phyloP scores from a whole-genome alignment of 371 early-diverging fungal species.

The Parasitella parasitica region DNA sequence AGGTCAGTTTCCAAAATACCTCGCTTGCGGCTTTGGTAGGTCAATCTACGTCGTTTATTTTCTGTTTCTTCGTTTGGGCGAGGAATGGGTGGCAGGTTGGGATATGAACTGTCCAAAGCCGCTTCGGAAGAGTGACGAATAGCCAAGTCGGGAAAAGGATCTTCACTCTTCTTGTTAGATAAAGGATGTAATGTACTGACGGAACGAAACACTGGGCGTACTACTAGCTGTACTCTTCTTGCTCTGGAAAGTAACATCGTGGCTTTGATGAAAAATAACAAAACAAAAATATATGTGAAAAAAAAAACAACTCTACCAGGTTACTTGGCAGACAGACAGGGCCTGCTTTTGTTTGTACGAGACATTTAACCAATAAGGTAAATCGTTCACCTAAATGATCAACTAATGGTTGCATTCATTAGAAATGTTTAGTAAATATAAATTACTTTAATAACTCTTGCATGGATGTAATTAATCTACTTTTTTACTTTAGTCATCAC shows the following conservation, averaged over 20 bases:
- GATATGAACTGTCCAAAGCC: conserved; percentile 52
- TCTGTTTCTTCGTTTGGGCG: conserved; percentile 66
- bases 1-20: conserved; percentile 95
- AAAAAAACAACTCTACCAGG: neutral
- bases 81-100: conserved; percentile 61
- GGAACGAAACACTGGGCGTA: neutral
- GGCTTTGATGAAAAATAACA: neutral
- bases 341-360: neutral
- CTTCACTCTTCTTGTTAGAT: conserved; percentile 3
- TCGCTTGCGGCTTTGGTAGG: conserved; percentile 90
- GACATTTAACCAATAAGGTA: neutral
- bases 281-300: neutral
- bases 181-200: neutral
- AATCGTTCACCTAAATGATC: neutral
- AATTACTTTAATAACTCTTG: too few relatives aligned
- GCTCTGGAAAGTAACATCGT: neutral
- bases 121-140: conserved; percentile 50
- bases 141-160: conserved; percentile 48
- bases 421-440: too few relatives aligned
- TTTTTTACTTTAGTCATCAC: too few relatives aligned
- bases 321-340: neutral
- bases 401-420: too few relatives aligned
- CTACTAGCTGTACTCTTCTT: neutral
- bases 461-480: too few relatives aligned
- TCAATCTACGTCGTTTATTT: conserved; percentile 77